A percentile compares a stretch with the other conserved stretches of the same genome.
phyloP scores from a whole-genome alignment of 176 grass and related monocot species.

The Oryza nivara region DNA sequence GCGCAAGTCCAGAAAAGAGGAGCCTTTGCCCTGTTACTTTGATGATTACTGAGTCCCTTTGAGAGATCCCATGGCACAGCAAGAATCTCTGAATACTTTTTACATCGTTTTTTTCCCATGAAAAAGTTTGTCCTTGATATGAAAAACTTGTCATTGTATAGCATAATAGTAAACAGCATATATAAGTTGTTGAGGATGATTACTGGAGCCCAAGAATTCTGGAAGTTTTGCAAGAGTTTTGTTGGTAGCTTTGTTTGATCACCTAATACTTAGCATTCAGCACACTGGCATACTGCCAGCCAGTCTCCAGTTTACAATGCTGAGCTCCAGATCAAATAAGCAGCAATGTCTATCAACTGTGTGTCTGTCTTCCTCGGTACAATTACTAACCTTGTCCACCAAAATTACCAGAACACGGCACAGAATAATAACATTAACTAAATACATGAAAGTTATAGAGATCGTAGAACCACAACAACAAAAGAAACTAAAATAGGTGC shows the following conservation, averaged over 20 bases:
- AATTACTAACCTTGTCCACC: neutral
- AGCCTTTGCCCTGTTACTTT: slow-evolving; percentile 57
- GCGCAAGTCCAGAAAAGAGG: slow-evolving; percentile 94
- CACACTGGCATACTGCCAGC: neutral
- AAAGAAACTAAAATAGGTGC: neutral
- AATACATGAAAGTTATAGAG: neutral
- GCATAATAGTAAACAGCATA: neutral
- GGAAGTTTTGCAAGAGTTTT: neutral
- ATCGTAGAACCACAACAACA: neutral
- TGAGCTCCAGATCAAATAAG: neutral
- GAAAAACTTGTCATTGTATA: slow-evolving; percentile 32
- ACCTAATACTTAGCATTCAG: neutral
- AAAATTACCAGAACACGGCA: slow-evolving; percentile 4
- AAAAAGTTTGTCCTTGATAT: slow-evolving; percentile 8
- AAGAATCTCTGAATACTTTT: neutral
- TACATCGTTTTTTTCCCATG: neutral
- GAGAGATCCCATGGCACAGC: neutral
- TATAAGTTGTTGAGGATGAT: neutral
- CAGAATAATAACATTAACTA: slow-evolving; percentile 7
- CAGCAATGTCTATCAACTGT: neutral
- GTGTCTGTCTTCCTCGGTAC: neutral
- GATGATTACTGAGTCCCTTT: slow-evolving; percentile 52
- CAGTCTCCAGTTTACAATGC: neutral
- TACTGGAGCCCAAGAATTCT: slow-evolving; percentile 13
- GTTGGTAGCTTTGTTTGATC: neutral